These are phyloP conservation scores for Leonotis leonurus DNA, from an alignment of 257 asterid genomes.

Conservation along the genomic window DNA sequence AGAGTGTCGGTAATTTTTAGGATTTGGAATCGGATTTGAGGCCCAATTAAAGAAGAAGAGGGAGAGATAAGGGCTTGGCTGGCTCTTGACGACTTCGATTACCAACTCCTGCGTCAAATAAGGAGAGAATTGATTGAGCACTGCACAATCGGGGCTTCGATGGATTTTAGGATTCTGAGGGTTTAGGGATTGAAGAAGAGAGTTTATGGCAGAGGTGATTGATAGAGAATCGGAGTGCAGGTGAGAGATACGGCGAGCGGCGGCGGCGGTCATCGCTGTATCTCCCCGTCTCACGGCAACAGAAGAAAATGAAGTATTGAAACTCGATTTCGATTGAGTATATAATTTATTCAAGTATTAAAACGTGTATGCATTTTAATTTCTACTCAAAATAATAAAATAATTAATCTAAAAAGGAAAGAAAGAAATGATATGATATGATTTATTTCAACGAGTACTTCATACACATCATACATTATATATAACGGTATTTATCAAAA, in stretches of 20 bases:
- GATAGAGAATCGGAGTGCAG: slow-evolving; percentile 5
- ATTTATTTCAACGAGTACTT: too few species aligned
- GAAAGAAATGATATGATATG: too few species aligned
- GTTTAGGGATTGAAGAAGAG: slow-evolving; percentile 29
- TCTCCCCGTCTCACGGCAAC: too few species aligned
- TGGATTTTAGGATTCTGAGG: slow-evolving; percentile 21
- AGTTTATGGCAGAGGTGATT: slow-evolving; percentile 20
- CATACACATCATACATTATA: too few species aligned
- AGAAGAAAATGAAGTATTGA: too few species aligned
- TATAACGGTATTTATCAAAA: too few species aligned
- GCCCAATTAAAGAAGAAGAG: slow-evolving; percentile 54
- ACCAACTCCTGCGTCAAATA: slow-evolving; percentile 30
- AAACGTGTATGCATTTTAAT: too few species aligned
- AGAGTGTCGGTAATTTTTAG: slow-evolving; percentile 26
- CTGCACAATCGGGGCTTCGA: slow-evolving; percentile 20
- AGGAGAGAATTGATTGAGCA: slow-evolving; percentile 36
- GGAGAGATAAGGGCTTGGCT: slow-evolving; percentile 33
- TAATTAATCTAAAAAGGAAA: too few species aligned
- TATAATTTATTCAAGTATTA: too few species aligned
- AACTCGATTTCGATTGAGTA: too few species aligned
- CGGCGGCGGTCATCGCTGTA: slow-evolving; percentile 6
- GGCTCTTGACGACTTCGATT: slow-evolving; percentile 22
- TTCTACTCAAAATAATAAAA: too few species aligned
- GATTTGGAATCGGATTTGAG: slow-evolving; percentile 28
- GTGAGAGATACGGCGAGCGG: slow-evolving; percentile 4